Base-by-base conservation (phyloP, 106 monocot species). In the Agapanthus africanus region DNA sequence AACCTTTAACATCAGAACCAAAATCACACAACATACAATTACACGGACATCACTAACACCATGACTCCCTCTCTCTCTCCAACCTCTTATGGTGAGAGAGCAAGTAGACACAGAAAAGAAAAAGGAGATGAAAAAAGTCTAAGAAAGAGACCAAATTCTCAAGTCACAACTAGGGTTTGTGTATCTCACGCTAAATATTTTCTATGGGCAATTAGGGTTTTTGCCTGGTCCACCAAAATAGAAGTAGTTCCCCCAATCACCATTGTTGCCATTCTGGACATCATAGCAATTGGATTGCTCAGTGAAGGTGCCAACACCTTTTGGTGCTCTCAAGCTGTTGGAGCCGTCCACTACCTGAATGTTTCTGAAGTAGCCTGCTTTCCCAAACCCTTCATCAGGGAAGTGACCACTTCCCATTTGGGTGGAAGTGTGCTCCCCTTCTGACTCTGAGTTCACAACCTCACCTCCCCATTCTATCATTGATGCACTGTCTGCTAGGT, bases 401-500 rank as follows among this genome's bases (percentile, higher is more conserved):
- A 86, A 81, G 62, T 79, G 81, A 1, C 85, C 85, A 42, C 85
- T 86, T 5, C 85, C 81, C 85, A 86, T 86, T 50, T 72, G 72
- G 0, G 85, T 86, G 0, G 85, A 59, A 0, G 85, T 86, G 81
- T 86, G 85, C 36, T 70, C 38, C 4, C 85, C 85, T 4, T 75
- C 72, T 30, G 78, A 46, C 21, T 72, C 60, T 39, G 75, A 78
- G 78, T 81, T 79, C 61, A 81, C 78, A 0, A 85, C 81, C 52
- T 81, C 81, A 23, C 85, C 85, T 62, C 85, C 85, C 81, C 81
- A 86, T n/a, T 79, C 81, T 8, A 81, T 60, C 81, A 79, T 81
- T 21, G 72, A 72, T 15, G 82, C 79, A 41, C 80, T 74, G 37
- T 76, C 70, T n/a, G 76, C 59, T 27, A 82, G 38, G 60, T 82